Base-by-base conservation (phyloP, 345 rosid species). In the Euphorbia peplus region DNA sequence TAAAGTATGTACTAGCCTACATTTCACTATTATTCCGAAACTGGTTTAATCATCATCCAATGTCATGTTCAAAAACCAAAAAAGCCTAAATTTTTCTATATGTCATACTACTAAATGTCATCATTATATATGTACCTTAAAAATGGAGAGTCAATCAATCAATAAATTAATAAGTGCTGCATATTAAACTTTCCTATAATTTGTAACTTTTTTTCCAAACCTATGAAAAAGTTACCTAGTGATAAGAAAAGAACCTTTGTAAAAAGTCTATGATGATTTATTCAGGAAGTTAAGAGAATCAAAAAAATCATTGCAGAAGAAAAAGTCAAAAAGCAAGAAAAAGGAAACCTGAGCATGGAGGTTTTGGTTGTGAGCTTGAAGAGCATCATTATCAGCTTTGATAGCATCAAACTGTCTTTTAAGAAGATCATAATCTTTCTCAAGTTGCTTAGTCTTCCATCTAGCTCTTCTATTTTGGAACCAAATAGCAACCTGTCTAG, bases 401-500 rank as follows among this genome's bases (percentile, higher is more conserved):
- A 90, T 68, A 11, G 84, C 82, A 41, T 95, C 98, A 56, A 78
- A 88, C 57, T 90, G 97, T 80, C 83, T 76, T 70, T 88, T 92
- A 26, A 95, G 97, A 25, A 85, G 78, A 76, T 92, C 97, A 61
- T 92, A 90, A 69, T 95, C 98, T 82, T 87, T 95, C 84, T 95
- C 99, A 0, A 95, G 88, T 63, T 95, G 98, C 76, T 95, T 90
- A 48, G 97, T 92, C 75, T 95, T 92, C 99, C 97, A 95, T 51
- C 98, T 80, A 32, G 98, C 99, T 70, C 98, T 88, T 72, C 97
- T 80, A 80, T 95, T 95, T 64, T 95, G 99, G 71, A 95, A 95
- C 99, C 99, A 95, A 28, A 92, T 92, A 19, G 98, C 96, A 71
- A 95, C 75, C 85, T 95, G 99, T 76, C 99, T 87, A 48, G 99